A percentile compares a stretch with the other conserved stretches of the same genome.
Conservation (phyloP, 1,284 basidiomycete genomes). For the Peniophora sp. region DNA sequence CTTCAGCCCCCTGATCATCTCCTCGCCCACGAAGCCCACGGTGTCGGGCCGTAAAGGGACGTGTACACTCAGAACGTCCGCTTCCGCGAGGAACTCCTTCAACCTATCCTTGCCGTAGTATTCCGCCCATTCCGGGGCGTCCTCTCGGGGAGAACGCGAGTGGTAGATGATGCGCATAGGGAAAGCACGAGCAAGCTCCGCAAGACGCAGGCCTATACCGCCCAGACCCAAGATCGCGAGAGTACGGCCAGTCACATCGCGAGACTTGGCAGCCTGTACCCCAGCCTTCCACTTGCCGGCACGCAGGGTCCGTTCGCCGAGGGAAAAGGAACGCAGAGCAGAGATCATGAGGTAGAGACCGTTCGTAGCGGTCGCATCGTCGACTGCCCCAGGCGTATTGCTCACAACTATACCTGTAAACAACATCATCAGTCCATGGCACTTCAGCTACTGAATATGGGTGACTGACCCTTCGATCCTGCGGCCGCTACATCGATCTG, state of each 20-base stretch:
- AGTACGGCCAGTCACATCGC: conserved; percentile 74
- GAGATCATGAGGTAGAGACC: conserved; percentile 82
- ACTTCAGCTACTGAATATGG: conserved; percentile 1
- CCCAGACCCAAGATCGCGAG: conserved; percentile 86
- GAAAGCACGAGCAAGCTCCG: conserved; percentile 63
- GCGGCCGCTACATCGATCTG: conserved; percentile 75
- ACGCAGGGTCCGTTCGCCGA: conserved; percentile 63
- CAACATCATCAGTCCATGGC: neutral
- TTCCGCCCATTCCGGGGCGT: conserved; percentile 67
- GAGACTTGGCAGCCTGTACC: conserved; percentile 38
- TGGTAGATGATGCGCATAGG: conserved; percentile 88
- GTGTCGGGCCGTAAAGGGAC: conserved; percentile 71
- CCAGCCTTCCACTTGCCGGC: conserved; percentile 48
- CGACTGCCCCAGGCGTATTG: conserved; percentile 87
- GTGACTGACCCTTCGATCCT: conserved; percentile 50
- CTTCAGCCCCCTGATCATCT: conserved; percentile 76
- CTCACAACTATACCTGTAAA: conserved; percentile 68
- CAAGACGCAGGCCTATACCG: conserved; percentile 75
- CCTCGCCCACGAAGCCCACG: conserved; percentile 67
- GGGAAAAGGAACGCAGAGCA: conserved; percentile 72
- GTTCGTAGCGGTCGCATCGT: conserved; percentile 88
- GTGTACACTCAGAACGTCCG: conserved; percentile 80
- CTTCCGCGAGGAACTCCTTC: conserved; percentile 63
- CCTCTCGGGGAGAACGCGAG: conserved; percentile 47
- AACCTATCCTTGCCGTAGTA: conserved; percentile 58